Evolutionary conservation across 129 eudicot species (phyloP).

Genomic region (Apium graveolens): DNA sequence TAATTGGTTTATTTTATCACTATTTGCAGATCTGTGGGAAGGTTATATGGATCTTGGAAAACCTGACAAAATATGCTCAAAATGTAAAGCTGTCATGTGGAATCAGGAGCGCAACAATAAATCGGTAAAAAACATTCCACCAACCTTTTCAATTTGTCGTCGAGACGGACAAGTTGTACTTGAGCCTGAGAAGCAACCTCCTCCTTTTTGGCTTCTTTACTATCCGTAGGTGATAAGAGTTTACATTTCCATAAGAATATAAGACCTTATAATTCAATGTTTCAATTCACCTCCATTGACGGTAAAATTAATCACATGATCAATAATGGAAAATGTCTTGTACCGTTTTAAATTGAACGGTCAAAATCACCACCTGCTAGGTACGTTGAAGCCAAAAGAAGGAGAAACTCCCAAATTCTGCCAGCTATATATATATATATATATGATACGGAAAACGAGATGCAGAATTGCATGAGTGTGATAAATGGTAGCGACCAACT

Average conservation of each 20-base stretch:
- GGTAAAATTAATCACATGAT: neutral
- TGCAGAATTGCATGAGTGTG: too few species aligned
- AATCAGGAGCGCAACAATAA: neutral
- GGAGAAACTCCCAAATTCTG: too few species aligned
- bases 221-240: neutral
- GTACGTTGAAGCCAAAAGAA: too few species aligned
- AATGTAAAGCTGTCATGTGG: neutral
- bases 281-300: neutral
- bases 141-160: neutral
- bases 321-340: neutral
- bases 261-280: neutral
- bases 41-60: neutral
- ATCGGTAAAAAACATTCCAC: neutral
- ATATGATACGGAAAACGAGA: too few species aligned
- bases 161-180: neutral
- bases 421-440: too few species aligned
- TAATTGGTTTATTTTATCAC: too few species aligned
- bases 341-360: too few species aligned
- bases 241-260: too few species aligned
- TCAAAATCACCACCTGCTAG: neutral
- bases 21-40: neutral
- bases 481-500: too few species aligned
- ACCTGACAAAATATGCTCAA: neutral
- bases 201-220: neutral
- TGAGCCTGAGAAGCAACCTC: neutral